Percentiles rank a stretch among this genome's conserved stretches.
phyloP scores from a whole-genome alignment of 2,329 filamentous ascomycete species.

The Blumeriella jaapii region DNA sequence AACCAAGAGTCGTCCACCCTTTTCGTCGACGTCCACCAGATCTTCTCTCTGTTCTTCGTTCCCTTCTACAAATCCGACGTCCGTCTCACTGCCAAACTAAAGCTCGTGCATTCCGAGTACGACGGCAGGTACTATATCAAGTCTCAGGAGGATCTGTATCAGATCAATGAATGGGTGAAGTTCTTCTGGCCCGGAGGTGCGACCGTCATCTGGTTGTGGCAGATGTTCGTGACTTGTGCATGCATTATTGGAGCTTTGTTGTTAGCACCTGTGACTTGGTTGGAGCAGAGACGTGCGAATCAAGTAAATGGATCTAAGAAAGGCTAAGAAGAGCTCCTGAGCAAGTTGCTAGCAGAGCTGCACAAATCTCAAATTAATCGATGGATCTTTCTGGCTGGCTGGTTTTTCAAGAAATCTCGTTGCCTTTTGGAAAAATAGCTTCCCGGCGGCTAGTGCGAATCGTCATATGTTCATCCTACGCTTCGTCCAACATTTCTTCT shows the following conservation, averaged over 20 bases:
- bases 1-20: constrained; percentile 55
- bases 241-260: constrained; percentile 49
- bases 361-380: no score
- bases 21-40: constrained; percentile 63
- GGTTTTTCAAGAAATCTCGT: no score
- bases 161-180: constrained; percentile 61
- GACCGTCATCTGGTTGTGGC: constrained; percentile 46
- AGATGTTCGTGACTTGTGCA: constrained; percentile 50
- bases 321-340: no score
- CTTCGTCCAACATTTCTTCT: no score
- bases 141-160: constrained; percentile 73
- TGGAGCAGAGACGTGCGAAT: constrained; percentile 31
- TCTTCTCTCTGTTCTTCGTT: constrained; percentile 66
- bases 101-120: constrained; percentile 38
- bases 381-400: no score
- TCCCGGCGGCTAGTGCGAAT: no score
- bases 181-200: constrained; percentile 55
- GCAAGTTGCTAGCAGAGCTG: no score
- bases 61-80: constrained; percentile 63
- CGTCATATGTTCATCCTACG: no score
- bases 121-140: constrained; percentile 54
- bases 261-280: constrained; percentile 38
- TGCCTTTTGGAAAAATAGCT: no score
- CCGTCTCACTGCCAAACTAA: constrained; percentile 55
- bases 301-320: constrained; percentile 14